phyloP scores from a whole-genome alignment of 2,329 filamentous ascomycete genomes.

The Aureobasidium musti region DNA sequence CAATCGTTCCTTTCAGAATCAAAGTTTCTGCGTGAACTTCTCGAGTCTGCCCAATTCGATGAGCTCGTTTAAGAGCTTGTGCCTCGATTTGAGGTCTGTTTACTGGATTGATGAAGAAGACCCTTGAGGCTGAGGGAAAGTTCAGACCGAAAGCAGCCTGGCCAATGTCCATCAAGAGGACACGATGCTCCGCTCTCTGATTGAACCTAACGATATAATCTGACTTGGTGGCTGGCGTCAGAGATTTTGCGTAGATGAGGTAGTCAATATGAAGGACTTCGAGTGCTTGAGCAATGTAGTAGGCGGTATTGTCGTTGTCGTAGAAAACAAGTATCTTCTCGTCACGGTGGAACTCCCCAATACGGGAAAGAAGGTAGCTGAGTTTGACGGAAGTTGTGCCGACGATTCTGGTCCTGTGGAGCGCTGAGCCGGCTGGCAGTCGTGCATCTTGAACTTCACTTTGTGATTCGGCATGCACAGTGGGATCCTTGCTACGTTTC shows the following conservation, averaged over 20 bases:
- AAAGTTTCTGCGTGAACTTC: conserved; percentile 84
- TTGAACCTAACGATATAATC: conserved; percentile 82
- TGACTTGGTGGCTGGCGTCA: conserved; percentile 63
- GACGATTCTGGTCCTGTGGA: conserved; percentile 64
- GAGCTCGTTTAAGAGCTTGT: conserved; percentile 87
- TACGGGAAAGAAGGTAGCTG: conserved; percentile 76
- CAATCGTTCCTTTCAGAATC: conserved; percentile 75
- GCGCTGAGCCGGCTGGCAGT: conserved; percentile 51
- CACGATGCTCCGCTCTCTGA: conserved; percentile 65
- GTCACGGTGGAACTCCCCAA: conserved; percentile 64
- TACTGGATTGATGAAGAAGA: conserved; percentile 88
- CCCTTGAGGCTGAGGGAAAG: conserved; percentile 75
- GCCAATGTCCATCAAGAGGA: conserved; percentile 87
- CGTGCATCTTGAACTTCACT: not conserved
- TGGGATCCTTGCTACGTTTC: not conserved
- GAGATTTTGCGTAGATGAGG: conserved; percentile 65
- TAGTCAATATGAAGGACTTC: conserved; percentile 68
- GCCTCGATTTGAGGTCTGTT: conserved; percentile 81
- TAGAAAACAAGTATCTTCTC: conserved; percentile 96
- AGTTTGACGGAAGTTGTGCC: conserved; percentile 85
- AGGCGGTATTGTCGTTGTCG: conserved; percentile 82
- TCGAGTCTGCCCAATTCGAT: conserved; percentile 79
- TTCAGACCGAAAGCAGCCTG: conserved; percentile 89
- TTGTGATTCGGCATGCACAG: not conserved
- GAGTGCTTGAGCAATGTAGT: conserved; percentile 78